Conservation (phyloP, 2,329 filamentous ascomycete genomes). For the Dothideomycetes sp. region DNA sequence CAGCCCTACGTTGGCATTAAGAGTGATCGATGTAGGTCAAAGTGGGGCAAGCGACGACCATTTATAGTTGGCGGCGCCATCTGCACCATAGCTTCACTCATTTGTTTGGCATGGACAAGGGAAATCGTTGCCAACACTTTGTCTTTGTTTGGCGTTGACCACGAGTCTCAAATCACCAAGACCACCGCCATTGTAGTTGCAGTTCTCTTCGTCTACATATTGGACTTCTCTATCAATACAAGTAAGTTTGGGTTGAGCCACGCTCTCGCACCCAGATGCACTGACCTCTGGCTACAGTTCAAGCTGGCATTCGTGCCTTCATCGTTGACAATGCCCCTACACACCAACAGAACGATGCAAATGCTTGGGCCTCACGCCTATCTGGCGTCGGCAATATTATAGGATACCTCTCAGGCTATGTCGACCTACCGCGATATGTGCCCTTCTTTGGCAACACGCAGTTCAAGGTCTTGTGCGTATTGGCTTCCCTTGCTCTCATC, state of each 20-base stretch:
- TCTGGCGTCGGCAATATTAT: slow-evolving; percentile 83
- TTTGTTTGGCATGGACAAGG: slow-evolving; percentile 38
- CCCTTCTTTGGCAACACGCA: slow-evolving; percentile 79
- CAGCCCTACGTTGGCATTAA: slow-evolving; percentile 44
- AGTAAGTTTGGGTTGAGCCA: slow-evolving; percentile 35
- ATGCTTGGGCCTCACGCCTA: slow-evolving; percentile 84
- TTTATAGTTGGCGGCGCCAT: slow-evolving; percentile 41
- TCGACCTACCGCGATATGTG: slow-evolving; percentile 62
- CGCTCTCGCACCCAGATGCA: not conserved
- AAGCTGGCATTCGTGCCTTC: slow-evolving; percentile 82
- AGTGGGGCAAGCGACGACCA: slow-evolving; percentile 39
- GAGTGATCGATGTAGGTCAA: slow-evolving; percentile 38
- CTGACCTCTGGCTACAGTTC: slow-evolving; percentile 42
- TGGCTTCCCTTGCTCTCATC: slow-evolving; percentile 65
- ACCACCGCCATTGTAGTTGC: slow-evolving; percentile 63
- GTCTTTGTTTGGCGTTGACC: slow-evolving; percentile 55
- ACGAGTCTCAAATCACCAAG: slow-evolving; percentile 53
- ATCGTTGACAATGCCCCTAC: slow-evolving; percentile 88
- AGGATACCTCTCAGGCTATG: slow-evolving; percentile 78
- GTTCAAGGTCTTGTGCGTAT: slow-evolving; percentile 83
- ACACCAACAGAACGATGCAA: slow-evolving; percentile 87
- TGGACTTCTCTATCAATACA: slow-evolving; percentile 93
- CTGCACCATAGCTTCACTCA: slow-evolving; percentile 38
- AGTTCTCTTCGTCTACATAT: slow-evolving; percentile 75
- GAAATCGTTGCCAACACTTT: slow-evolving; percentile 54